Base-by-base conservation (phyloP, 352 stramenopile species). In the Phytopythium boreale region DNA sequence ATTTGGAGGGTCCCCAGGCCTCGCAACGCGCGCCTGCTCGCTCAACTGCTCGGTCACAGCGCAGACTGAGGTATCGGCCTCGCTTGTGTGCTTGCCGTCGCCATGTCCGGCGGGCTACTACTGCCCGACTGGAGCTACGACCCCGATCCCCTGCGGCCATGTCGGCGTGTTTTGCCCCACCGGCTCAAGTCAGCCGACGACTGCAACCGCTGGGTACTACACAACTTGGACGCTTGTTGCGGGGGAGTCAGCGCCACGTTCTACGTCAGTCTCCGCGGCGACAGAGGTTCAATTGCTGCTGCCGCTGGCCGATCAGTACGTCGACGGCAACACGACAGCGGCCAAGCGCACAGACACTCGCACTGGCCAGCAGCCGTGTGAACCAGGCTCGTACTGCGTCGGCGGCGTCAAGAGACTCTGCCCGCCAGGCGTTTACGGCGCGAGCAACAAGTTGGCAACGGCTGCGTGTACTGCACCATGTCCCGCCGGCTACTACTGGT, bases 401-500 rank as follows among this genome's bases (percentile, higher is more conserved):
- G 60, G 29, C 10, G 84, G 84, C 4, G 60, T 87, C 51, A 92
- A 89, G 74, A 67, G 49, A 11, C 57, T 70, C 26, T 93, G 84
- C 53, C 75, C 75, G 4, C 29, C 64, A 17, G 82, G 84, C 0
- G 77, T 80, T 1, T 92, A 83, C 22, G 84, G 84, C 3, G 50
- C 46, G 24, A 68, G 55, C 0, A 27, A 68, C 57, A 76, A 73
- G 4, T 70, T 92, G 11, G 59, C 72, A 9, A 86, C 65, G 2
- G 63, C 77, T 8, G 53, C 66, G 27, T 93, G 82, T 56, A 86
- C 74, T 6, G 81, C 68, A 7, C 62, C 59, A n/a, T 93, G 85
- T 49, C 82, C 85, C 11, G 58, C 71, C 27, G 85, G 85, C 3
- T 91, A 87, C 62, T 90, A 74, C 53, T 93, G 82, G 80, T 85